phyloP scores from a whole-genome alignment of 2,329 filamentous ascomycete genomes.

The Aspergillus sergii region DNA sequence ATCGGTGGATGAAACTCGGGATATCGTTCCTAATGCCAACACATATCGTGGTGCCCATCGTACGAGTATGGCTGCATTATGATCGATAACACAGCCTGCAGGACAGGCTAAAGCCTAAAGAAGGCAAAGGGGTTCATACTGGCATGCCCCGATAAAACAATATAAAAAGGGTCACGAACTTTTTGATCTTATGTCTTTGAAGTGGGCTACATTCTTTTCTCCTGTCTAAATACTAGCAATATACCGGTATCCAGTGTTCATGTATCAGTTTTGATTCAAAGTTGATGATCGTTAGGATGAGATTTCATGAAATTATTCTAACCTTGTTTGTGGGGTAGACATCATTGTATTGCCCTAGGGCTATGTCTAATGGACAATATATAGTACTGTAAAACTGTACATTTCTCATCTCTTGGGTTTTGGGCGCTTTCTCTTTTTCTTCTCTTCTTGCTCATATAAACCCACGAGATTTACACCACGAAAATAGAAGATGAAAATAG shows the following conservation, averaged over 20 bases:
- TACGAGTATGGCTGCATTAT: conserved; percentile 26
- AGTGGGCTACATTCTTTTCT: conserved; percentile 1
- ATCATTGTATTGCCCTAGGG: background rate
- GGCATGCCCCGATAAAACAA: background rate
- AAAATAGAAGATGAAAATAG: background rate
- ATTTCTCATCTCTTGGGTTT: background rate
- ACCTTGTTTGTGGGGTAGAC: background rate
- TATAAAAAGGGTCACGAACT: background rate
- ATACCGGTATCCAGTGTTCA: background rate
- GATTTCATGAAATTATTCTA: background rate
- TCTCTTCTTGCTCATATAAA: background rate
- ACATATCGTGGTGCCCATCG: conserved; percentile 36
- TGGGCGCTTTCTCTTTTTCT: background rate
- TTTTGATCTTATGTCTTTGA: background rate
- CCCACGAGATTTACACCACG: background rate
- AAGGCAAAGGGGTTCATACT: conserved; percentile 13
- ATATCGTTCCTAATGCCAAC: conserved; percentile 21
- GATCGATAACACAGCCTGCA: conserved; percentile 21
- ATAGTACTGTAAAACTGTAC: background rate
- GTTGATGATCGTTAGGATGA: background rate
- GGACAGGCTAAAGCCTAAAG: conserved; percentile 20
- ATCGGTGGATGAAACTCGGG: conserved; percentile 30
- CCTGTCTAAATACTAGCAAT: conserved; percentile 5
- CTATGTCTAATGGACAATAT: background rate
- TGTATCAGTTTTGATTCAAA: background rate